These are phyloP conservation scores for Solanum lycopersicoides DNA, from an alignment of 257 asterid genomes.

Conservation along the genomic window DNA sequence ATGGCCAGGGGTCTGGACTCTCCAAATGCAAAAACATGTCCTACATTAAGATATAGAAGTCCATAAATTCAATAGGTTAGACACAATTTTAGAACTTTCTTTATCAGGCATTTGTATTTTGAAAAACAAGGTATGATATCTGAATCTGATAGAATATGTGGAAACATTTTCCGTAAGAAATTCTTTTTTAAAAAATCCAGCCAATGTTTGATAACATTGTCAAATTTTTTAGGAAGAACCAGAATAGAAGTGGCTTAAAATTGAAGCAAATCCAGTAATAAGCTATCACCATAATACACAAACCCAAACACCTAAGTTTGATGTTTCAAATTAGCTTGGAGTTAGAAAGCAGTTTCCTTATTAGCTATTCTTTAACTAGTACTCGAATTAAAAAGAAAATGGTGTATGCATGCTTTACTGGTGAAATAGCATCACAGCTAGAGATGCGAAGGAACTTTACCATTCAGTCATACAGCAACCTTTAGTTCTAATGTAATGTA, in stretches of 20 bases:
- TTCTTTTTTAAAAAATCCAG: background rate
- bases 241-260: background rate
- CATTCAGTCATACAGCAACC: background rate
- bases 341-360: background rate
- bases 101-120: background rate
- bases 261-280: background rate
- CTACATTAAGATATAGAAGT: conserved; percentile 30
- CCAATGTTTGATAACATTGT: background rate
- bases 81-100: background rate
- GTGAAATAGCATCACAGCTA: background rate
- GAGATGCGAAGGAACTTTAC: background rate
- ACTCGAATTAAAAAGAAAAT: background rate
- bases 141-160: background rate
- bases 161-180: background rate
- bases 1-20: conserved; percentile 97
- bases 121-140: background rate
- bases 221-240: background rate
- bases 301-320: background rate
- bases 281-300: background rate
- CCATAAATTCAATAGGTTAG: background rate
- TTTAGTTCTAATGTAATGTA: background rate
- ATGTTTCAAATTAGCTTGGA: background rate
- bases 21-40: conserved; percentile 97
- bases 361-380: background rate
- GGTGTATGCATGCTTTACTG: background rate